phyloP scores from a whole-genome alignment of 306 rosid species.

The Citrullus amarus region DNA sequence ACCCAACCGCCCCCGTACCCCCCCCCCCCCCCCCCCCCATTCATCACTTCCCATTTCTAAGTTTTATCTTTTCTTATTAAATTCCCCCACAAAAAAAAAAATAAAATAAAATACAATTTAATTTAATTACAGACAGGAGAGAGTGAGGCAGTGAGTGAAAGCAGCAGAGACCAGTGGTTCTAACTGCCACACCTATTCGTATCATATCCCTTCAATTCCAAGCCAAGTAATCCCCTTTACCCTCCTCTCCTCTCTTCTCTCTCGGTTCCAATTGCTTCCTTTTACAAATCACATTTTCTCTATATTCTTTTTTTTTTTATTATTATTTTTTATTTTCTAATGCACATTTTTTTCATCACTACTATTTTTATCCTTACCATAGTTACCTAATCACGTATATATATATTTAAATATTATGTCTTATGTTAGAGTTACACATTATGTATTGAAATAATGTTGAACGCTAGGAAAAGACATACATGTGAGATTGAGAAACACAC shows the following conservation, averaged over 20 bases:
- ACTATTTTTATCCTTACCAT: too few relatives aligned
- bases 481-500: too few relatives aligned
- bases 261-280: neutral
- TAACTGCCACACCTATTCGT: constrained; percentile 45
- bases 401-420: too few relatives aligned
- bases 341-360: too few relatives aligned
- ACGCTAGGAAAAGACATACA: too few relatives aligned
- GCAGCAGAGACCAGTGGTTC: constrained; percentile 32
- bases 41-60: neutral
- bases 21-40: neutral
- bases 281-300: neutral
- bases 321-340: too few relatives aligned
- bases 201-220: constrained; percentile 31
- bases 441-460: too few relatives aligned
- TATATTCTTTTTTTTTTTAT: too few relatives aligned
- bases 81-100: neutral
- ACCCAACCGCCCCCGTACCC: neutral
- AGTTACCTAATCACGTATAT: too few relatives aligned
- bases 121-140: neutral
- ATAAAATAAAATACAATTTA: too few relatives aligned
- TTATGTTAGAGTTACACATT: too few relatives aligned
- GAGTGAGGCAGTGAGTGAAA: constrained; percentile 24
- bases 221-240: constrained; percentile 6
- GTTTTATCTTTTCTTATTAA: too few relatives aligned
- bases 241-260: neutral